A percentile compares a stretch with the other conserved stretches of the same genome.
Conservation (phyloP, 2,329 filamentous ascomycete genomes). For the Metarhizium anisopliae region DNA sequence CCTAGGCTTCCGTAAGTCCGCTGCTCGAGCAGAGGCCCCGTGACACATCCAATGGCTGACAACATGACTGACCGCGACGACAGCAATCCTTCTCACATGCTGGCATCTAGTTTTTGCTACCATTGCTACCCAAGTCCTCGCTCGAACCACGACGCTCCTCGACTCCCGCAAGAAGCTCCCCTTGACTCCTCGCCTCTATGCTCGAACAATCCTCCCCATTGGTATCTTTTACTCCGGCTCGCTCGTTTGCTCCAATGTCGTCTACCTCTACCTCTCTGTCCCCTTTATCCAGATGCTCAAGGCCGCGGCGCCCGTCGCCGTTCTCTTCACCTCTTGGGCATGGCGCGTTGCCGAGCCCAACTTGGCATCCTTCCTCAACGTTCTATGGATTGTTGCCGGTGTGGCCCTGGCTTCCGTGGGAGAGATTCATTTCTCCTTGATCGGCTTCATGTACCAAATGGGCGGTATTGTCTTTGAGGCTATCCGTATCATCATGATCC, state of each 20-base stretch:
- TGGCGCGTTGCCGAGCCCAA: conserved; percentile 42
- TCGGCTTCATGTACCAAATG: conserved; percentile 60
- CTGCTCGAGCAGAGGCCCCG: background rate
- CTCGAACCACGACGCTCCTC: conserved; percentile 53
- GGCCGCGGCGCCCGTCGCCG: conserved; percentile 58
- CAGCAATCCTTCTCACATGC: conserved; percentile 52
- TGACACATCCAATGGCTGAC: background rate
- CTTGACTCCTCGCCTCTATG: conserved; percentile 52
- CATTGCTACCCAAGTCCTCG: conserved; percentile 55
- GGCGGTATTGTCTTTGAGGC: conserved; percentile 75
- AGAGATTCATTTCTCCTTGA: conserved; percentile 59
- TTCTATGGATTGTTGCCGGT: conserved; percentile 43
- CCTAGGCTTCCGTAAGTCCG: conserved; percentile 3
- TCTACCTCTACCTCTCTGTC: conserved; percentile 59
- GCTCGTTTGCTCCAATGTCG: conserved; percentile 58
- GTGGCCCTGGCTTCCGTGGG: conserved; percentile 46
- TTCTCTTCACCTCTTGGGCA: conserved; percentile 56
- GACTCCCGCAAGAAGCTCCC: conserved; percentile 53
- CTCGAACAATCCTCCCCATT: conserved; percentile 56
- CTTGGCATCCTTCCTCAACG: conserved; percentile 34
- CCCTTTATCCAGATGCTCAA: conserved; percentile 66
- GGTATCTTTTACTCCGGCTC: conserved; percentile 57
- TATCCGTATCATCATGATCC: conserved; percentile 74
- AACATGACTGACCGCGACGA: background rate
- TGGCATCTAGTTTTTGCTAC: conserved; percentile 62